Base-by-base conservation (phyloP, 345 rosid genomes). In the Brassica juncea region DNA sequence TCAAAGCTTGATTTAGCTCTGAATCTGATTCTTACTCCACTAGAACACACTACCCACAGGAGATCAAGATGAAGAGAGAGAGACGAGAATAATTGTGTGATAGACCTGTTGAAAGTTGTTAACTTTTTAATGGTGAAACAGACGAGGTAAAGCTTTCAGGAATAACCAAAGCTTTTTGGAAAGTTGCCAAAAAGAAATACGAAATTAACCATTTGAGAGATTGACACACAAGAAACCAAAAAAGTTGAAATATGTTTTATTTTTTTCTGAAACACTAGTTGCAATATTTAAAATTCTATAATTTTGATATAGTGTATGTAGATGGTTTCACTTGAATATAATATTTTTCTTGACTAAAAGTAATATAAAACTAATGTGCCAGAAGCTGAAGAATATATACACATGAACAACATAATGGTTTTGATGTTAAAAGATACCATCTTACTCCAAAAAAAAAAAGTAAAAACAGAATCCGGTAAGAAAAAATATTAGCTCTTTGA, bases 401-500 rank as follows among this genome's bases (percentile, higher is more conserved):
- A 70, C 75, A 60, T 76, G 34, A 30, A 68, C 3, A 30, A 44
- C 62, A 30, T 8, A 66, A 60, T 39, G 61, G 32, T 1, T 67
- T 75, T 16, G 30, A 67, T 34, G 57, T 75, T 28, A 58, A 23
- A 70, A 68, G 58, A 52, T 52, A n/a, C 57, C 19, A 49, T 14
- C 57, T 27, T 32, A 11, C 55, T 70, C 19, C 34, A 44, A 3
- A 44, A 44, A 31, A 71, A 39, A 35, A 10, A 1, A 32, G 2
- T 8, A 9, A 19, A 67, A 62, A 15, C 68, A 2, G 12, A 32
- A 60, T 44, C 23, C n/a, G 66, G 76, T n/a, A 19, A 10, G 0
- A 3, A 12, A 4, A n/a, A n/a, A 54, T 59, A 27, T 86, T 77
- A 85, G 65, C 76, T 64, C 59, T 58, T 32, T 14, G 79, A 49